Conservation (phyloP, 225 moss, liverwort and hornwort species). For the Sphagnum tenellum region DNA sequence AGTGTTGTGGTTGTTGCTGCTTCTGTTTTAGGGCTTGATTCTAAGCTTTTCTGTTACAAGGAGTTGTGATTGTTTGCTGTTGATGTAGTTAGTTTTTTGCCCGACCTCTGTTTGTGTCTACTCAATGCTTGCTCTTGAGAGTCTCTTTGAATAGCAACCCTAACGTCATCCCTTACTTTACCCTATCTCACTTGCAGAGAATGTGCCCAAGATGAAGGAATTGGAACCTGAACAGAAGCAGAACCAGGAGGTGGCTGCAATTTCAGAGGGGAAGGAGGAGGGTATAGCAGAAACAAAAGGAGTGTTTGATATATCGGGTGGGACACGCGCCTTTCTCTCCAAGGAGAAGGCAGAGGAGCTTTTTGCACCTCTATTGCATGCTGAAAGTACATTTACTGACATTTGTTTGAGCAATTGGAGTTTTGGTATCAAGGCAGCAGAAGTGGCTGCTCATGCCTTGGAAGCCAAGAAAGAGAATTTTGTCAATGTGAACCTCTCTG, state of each 20-base stretch:
- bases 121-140: no score
- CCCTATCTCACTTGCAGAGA: background rate
- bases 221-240: background rate
- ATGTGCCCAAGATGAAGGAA: background rate
- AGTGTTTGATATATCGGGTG: conserved; percentile 76
- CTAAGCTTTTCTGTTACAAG: no score
- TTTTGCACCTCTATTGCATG: conserved; percentile 58
- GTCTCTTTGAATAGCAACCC: background rate
- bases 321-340: conserved; percentile 67
- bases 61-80: no score
- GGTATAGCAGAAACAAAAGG: conserved; percentile 12
- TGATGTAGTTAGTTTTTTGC: no score
- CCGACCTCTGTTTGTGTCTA: no score
- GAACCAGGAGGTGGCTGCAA: conserved; percentile 19
- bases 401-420: conserved; percentile 94
- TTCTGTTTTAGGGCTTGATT: background rate
- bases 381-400: conserved; percentile 46
- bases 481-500: conserved; percentile 76
- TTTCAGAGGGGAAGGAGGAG: conserved; percentile 5
- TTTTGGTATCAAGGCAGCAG: conserved; percentile 77
- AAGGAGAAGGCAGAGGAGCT: conserved; percentile 55
- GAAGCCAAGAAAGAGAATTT: conserved; percentile 42
- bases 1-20: background rate
- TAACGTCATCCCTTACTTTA: background rate
- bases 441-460: conserved; percentile 67